Conservation (phyloP, 179 eudicot species). For the Nepenthes alata region DNA sequence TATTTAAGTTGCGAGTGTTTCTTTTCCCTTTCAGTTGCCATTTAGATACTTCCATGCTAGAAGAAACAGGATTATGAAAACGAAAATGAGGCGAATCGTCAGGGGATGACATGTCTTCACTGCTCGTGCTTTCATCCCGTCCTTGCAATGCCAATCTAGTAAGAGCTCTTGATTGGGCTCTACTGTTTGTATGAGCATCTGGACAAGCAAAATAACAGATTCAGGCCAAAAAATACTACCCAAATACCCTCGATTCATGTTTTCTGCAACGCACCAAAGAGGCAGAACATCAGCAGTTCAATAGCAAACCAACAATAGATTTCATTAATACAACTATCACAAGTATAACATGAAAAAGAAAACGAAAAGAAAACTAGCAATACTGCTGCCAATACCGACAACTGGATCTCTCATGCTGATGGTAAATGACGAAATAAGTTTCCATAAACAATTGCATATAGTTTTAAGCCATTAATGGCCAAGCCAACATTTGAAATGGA, state of each 20-base stretch:
- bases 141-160: constrained; percentile 34
- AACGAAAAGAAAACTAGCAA: too few relatives aligned
- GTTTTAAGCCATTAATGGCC: too few relatives aligned
- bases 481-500: too few relatives aligned
- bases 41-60: constrained; percentile 46
- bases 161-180: constrained; percentile 35
- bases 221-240: neutral
- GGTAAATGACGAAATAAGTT: too few relatives aligned
- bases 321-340: too few relatives aligned
- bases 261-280: neutral
- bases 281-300: too few relatives aligned
- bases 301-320: too few relatives aligned
- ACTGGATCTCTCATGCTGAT: too few relatives aligned
- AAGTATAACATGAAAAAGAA: too few relatives aligned
- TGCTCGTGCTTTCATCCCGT: constrained; percentile 50
- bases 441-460: too few relatives aligned
- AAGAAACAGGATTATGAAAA: constrained; percentile 22
- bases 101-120: constrained; percentile 35
- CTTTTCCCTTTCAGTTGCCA: constrained; percentile 89
- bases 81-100: constrained; percentile 30
- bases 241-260: neutral
- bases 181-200: constrained; percentile 47
- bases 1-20: constrained; percentile 46
- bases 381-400: too few relatives aligned
- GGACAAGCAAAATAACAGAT: constrained; percentile 7